These are phyloP conservation scores for Parietaria judaica DNA, from an alignment of 306 rosid species.

Conservation along the genomic window DNA sequence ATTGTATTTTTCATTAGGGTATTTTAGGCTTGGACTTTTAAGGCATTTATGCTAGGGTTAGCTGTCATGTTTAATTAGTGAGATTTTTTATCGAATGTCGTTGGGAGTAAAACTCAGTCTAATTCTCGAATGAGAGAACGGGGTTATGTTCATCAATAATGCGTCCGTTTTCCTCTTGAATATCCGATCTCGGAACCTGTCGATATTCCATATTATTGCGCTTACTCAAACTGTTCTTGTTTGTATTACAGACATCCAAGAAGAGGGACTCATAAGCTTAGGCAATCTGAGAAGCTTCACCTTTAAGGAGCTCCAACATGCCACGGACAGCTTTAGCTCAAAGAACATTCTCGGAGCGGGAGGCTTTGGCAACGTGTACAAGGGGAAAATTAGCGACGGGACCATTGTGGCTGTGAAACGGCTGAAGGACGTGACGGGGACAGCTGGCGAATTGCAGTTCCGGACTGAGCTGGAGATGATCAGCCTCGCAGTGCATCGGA, in stretches of 20 bases:
- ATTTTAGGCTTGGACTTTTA: no score
- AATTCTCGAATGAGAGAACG: no score
- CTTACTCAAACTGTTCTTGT: neutral
- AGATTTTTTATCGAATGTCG: no score
- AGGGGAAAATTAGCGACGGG: conserved; percentile 82
- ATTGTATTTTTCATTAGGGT: no score
- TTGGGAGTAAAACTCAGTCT: no score
- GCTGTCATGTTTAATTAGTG: no score
- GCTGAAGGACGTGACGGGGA: conserved; percentile 77
- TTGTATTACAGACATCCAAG: conserved; percentile 49
- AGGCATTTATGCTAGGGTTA: no score
- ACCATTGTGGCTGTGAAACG: conserved; percentile 89
- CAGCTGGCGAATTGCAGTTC: conserved; percentile 85
- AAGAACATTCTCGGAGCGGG: conserved; percentile 91
- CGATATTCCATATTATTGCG: neutral
- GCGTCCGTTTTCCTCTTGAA: no score
- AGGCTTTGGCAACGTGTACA: conserved; percentile 90
- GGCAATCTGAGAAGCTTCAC: conserved; percentile 77
- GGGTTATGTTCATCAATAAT: no score
- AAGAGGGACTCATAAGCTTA: conserved; percentile 67
- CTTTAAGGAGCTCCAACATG: conserved; percentile 80
- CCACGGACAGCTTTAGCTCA: conserved; percentile 70
- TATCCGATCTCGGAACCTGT: no score
- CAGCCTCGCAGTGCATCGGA: conserved; percentile 91
- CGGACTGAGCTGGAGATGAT: conserved; percentile 95